Percentiles rank a stretch among this genome's conserved stretches.
These are phyloP conservation scores for Clathrospora elynae DNA, from an alignment of 2,329 filamentous ascomycete species.

Conservation along the genomic window DNA sequence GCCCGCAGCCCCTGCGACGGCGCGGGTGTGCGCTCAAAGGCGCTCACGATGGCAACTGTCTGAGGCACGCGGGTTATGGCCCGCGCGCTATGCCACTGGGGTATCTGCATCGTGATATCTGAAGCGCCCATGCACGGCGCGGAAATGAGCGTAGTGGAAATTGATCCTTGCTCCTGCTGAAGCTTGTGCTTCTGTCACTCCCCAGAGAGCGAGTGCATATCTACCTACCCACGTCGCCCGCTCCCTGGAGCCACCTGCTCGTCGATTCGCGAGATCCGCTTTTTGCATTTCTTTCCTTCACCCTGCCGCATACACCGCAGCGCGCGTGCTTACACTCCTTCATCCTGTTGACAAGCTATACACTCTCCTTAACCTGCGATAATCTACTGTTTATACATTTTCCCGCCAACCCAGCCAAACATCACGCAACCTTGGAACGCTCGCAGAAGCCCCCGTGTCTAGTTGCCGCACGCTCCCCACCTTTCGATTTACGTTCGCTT, in stretches of 20 bases:
- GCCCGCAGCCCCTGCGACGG: constrained; percentile 23
- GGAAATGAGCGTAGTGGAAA: constrained; percentile 35
- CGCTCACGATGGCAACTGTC: constrained; percentile 1
- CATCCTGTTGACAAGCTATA: constrained; percentile 21
- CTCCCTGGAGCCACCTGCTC: constrained; percentile 24
- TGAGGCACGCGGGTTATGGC: constrained; percentile 16
- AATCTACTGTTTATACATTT: constrained; percentile 28
- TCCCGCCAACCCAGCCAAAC: constrained; percentile 23
- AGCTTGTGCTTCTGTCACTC: constrained; percentile 23
- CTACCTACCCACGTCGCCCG: constrained; percentile 19
- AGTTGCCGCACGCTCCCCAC: constrained; percentile 8
- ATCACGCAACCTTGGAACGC: constrained; percentile 9
- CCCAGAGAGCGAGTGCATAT: constrained; percentile 24
- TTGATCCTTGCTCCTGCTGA: constrained; percentile 24
- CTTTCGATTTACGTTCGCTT: constrained; percentile 2
- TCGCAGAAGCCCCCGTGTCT: constrained; percentile 2
- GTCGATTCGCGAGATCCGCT: constrained; percentile 29
- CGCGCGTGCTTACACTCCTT: constrained; percentile 34
- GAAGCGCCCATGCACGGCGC: constrained; percentile 28
- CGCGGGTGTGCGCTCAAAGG: constrained; percentile 20
- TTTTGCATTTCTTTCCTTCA: constrained; percentile 25
- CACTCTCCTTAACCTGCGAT: constrained; percentile 32
- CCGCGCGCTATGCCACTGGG: constrained; percentile 19
- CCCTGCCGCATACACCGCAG: constrained; percentile 28
- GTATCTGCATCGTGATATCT: constrained; percentile 8